Percentiles rank a stretch among this genome's conserved stretches.
Conservation (phyloP, 2,329 filamentous ascomycete genomes). For the Colletotrichum eremochloae region DNA sequence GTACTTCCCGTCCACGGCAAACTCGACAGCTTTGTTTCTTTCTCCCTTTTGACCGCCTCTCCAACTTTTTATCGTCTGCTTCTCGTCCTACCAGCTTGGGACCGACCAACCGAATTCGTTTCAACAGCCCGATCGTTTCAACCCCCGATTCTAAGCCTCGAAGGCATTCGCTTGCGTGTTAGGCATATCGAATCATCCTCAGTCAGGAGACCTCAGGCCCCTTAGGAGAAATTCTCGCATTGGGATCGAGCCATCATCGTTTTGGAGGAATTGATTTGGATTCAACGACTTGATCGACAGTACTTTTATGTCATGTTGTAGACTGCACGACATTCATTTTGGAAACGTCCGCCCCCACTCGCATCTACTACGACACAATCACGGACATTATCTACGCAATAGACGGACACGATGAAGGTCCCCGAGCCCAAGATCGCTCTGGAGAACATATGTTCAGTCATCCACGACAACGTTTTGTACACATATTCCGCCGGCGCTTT, state of each 20-base stretch:
- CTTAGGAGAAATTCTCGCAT: background rate
- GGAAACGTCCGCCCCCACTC: slow-evolving; percentile 6
- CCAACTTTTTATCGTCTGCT: slow-evolving; percentile 34
- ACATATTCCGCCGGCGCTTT: slow-evolving; percentile 83
- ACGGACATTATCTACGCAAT: slow-evolving; percentile 5
- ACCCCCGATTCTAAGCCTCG: slow-evolving; percentile 20
- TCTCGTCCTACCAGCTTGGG: slow-evolving; percentile 20
- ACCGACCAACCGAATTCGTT: slow-evolving; percentile 20
- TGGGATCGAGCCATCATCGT: background rate
- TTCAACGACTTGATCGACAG: slow-evolving; percentile 8
- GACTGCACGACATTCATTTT: slow-evolving; percentile 21
- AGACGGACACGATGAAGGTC: slow-evolving; percentile 71
- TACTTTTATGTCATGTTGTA: slow-evolving; percentile 29
- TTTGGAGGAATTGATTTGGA: background rate
- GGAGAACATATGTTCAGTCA: slow-evolving; percentile 83
- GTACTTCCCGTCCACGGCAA: slow-evolving; percentile 22
- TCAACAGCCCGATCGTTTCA: slow-evolving; percentile 24
- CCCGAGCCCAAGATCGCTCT: slow-evolving; percentile 79
- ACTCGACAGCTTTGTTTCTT: slow-evolving; percentile 25
- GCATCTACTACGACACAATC: slow-evolving; percentile 10
- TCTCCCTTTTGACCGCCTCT: slow-evolving; percentile 23
- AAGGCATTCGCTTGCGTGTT: slow-evolving; percentile 16
- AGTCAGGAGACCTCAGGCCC: background rate
- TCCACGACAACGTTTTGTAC: slow-evolving; percentile 87
- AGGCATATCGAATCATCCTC: background rate